These are phyloP conservation scores for Trametes cingulata DNA, from an alignment of 768 basidiomycete genomes.

Conservation along the genomic window DNA sequence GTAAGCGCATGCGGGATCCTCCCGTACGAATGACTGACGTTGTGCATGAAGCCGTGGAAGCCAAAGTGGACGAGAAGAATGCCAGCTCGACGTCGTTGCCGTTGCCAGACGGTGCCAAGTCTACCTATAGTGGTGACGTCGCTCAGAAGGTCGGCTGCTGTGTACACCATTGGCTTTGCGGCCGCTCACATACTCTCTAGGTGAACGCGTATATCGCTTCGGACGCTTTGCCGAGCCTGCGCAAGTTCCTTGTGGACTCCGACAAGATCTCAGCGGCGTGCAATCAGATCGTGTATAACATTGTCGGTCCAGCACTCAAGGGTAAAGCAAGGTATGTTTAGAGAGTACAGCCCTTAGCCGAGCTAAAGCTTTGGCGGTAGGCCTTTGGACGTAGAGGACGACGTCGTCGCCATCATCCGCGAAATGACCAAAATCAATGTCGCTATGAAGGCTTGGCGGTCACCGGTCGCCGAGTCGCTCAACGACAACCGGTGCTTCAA, in stretches of 20 bases:
- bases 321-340: slow-evolving; percentile 63
- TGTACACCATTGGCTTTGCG: slow-evolving; percentile 14
- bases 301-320: slow-evolving; percentile 80
- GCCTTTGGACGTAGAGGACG: slow-evolving; percentile 76
- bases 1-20: slow-evolving; percentile 38
- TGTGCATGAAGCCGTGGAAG: slow-evolving; percentile 28
- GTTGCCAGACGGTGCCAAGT: slow-evolving; percentile 34
- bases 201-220: slow-evolving; percentile 72
- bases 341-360: not conserved
- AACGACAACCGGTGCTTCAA: slow-evolving; percentile 89
- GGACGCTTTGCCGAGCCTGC: slow-evolving; percentile 69
- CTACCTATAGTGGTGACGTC: slow-evolving; percentile 40
- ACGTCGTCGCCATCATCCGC: slow-evolving; percentile 64
- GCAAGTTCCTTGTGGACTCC: slow-evolving; percentile 78
- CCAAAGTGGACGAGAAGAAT: slow-evolving; percentile 65
- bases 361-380: slow-evolving; percentile 31
- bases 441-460: slow-evolving; percentile 83
- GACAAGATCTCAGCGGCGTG: slow-evolving; percentile 83
- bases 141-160: slow-evolving; percentile 52
- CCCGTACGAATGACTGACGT: not conserved
- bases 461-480: slow-evolving; percentile 76
- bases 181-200: slow-evolving; percentile 37
- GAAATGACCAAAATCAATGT: slow-evolving; percentile 81
- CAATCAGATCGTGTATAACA: slow-evolving; percentile 81
- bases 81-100: slow-evolving; percentile 43